phyloP scores from a whole-genome alignment of 2,329 filamentous ascomycete species.

The Aspergillus sp. region DNA sequence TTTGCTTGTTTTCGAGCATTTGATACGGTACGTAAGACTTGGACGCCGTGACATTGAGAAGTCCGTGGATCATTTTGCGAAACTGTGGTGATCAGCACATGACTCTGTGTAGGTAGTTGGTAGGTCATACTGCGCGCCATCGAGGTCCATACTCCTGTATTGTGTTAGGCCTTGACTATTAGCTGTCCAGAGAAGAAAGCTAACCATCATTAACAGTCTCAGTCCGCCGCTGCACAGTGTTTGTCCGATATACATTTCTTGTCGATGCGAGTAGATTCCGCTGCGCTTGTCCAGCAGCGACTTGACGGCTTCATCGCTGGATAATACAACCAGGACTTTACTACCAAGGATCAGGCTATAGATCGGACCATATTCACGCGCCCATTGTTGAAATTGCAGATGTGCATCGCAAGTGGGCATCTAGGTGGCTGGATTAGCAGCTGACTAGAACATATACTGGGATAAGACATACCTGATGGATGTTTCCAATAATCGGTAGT shows the following conservation, averaged over 20 bases:
- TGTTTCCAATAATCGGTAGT: slow-evolving; percentile 51
- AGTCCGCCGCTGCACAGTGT: slow-evolving; percentile 25
- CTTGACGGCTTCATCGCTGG: slow-evolving; percentile 45
- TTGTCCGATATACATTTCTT: slow-evolving; percentile 46
- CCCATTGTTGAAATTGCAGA: slow-evolving; percentile 51
- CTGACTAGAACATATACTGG: neutral
- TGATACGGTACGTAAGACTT: slow-evolving; percentile 55
- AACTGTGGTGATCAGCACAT: slow-evolving; percentile 9
- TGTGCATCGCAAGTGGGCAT: slow-evolving; percentile 40
- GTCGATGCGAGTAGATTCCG: slow-evolving; percentile 49
- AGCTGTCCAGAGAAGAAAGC: neutral
- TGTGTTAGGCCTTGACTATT: neutral
- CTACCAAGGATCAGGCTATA: slow-evolving; percentile 53
- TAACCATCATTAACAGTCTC: slow-evolving; percentile 31
- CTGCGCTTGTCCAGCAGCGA: slow-evolving; percentile 53
- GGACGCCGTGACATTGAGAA: slow-evolving; percentile 48
- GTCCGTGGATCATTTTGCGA: slow-evolving; percentile 41
- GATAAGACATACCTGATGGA: slow-evolving; percentile 35
- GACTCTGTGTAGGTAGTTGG: neutral
- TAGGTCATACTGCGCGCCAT: neutral
- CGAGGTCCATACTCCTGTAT: neutral
- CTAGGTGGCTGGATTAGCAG: slow-evolving; percentile 27
- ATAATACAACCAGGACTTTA: slow-evolving; percentile 48
- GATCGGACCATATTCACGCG: slow-evolving; percentile 50
- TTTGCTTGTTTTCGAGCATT: slow-evolving; percentile 54